Base-by-base conservation (phyloP, 495 filamentous ascomycete species). In the Talaromyces wortmannii region DNA sequence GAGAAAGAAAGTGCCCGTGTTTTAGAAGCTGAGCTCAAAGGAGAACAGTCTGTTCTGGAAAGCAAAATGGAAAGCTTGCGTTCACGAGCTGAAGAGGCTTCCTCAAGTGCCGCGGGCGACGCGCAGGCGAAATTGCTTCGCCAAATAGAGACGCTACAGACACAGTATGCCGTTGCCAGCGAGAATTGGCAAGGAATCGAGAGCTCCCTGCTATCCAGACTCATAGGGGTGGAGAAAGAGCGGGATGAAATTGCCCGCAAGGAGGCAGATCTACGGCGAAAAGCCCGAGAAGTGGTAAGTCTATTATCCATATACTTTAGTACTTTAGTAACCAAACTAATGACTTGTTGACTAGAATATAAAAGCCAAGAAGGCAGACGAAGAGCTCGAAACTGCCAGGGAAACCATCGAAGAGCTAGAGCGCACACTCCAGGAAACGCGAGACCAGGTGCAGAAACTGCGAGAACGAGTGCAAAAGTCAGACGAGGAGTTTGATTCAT, bases 161-260 rank as follows among this genome's bases (percentile, higher is more conserved):
- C 88, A 5, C 95, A 99, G 68, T 95, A 99, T 68, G 86, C 90
- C 0, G 83, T 91, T 50, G 94, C 95, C 3, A 92, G 89, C 57
- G 91, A 95, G 61, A 99, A 97, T 66, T 99, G 95, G 95, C 91
- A 97, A 57, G 89, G 91, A 0, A 88, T 97, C 47, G 92, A 99
- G 60, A 81, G 88, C 11, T 91, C 88, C 0, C 70, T 97, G 46
- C 77, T 90, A 36, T 78, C 86, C 17, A 78, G 91, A 46, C 77
- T 95, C 30, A 77, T 83, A 1, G 84, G 73, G 52, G 73, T 96
- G 8, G 94, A 99, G 64, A 91, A 85, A 63, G 95, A 99, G 62
- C 75, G 91, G 45, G 92, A 97, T 62, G 92, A 97, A 57, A 75
- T 86, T 29, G 70, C 82, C n/a, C 84, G 85, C 58, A 85, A 87